phyloP scores from a whole-genome alignment of 768 basidiomycete species.

The Lyophyllum decastes region DNA sequence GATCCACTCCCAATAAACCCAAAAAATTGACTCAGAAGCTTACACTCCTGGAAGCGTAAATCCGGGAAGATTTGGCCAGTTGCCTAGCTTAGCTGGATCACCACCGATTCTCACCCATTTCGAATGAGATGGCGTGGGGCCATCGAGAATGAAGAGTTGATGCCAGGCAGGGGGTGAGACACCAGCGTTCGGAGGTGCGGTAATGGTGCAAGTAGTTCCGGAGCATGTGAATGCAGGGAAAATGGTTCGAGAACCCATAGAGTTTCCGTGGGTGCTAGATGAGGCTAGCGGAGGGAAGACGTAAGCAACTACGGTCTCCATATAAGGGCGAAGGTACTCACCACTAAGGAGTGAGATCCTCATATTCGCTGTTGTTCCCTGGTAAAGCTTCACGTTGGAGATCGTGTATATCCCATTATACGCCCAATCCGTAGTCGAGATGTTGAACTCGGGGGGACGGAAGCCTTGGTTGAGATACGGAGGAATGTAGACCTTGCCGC shows the following conservation, averaged over 20 bases:
- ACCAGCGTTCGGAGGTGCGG: slow-evolving; percentile 69
- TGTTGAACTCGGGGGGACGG: slow-evolving; percentile 61
- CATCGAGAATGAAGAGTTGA: slow-evolving; percentile 75
- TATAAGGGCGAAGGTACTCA: slow-evolving; percentile 27
- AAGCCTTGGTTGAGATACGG: slow-evolving; percentile 75
- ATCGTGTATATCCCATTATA: slow-evolving; percentile 59
- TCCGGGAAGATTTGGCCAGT: slow-evolving; percentile 72
- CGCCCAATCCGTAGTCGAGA: slow-evolving; percentile 62
- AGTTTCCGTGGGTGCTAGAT: slow-evolving; percentile 78
- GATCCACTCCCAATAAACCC: slow-evolving; percentile 9
- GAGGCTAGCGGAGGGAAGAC: slow-evolving; percentile 41
- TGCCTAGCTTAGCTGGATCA: slow-evolving; percentile 67
- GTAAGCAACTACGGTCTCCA: slow-evolving; percentile 7
- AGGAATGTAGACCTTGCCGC: slow-evolving; percentile 70
- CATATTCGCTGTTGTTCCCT: slow-evolving; percentile 45
- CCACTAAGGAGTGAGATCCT: slow-evolving; percentile 67
- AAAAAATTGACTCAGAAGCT: slow-evolving; percentile 17
- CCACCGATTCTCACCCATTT: slow-evolving; percentile 79
- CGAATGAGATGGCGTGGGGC: slow-evolving; percentile 76
- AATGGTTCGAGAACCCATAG: slow-evolving; percentile 71
- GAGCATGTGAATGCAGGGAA: slow-evolving; percentile 73
- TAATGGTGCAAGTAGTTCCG: slow-evolving; percentile 75
- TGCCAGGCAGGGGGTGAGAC: slow-evolving; percentile 79
- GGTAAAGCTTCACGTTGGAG: slow-evolving; percentile 43
- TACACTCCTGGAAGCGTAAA: slow-evolving; percentile 68